A percentile compares a stretch with the other conserved stretches of the same genome.
phyloP scores from a whole-genome alignment of 1,284 basidiomycete genomes.

The Ustilago sp. region DNA sequence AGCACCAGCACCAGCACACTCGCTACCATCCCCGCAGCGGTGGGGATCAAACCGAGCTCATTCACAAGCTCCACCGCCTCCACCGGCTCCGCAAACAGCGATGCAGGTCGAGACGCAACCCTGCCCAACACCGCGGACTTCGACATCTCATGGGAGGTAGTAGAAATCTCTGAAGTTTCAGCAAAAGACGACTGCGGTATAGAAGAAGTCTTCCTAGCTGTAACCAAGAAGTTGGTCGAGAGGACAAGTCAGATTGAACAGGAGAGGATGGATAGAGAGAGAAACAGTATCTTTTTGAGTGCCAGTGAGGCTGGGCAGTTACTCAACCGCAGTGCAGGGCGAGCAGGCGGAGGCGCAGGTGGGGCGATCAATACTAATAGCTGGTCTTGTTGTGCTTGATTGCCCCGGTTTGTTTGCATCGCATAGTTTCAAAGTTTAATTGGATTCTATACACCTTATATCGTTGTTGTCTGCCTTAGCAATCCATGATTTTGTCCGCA shows the following conservation, averaged over 20 bases:
- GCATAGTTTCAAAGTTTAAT: neutral
- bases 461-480: neutral
- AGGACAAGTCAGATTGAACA: conserved; percentile 44
- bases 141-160: conserved; percentile 34
- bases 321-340: neutral
- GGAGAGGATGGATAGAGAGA: conserved; percentile 25
- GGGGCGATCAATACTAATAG: conserved; percentile 19
- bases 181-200: conserved; percentile 55
- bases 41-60: conserved; percentile 23
- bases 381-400: conserved; percentile 44
- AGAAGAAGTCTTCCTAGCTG: conserved; percentile 54
- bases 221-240: conserved; percentile 58
- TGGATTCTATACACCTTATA: neutral
- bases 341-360: neutral
- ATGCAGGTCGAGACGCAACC: conserved; percentile 12
- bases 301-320: conserved; percentile 7
- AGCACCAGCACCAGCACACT: neutral
- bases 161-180: conserved; percentile 58
- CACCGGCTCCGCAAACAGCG: conserved; percentile 27
- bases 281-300: conserved; percentile 43
- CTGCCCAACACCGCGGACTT: conserved; percentile 4
- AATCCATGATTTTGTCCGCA: neutral
- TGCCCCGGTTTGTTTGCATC: neutral
- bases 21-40: neutral
- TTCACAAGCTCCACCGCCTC: conserved; percentile 32